Evolutionary conservation across 306 rosid genomes (phyloP).

Genomic region (Echinosophora koreensis): DNA sequence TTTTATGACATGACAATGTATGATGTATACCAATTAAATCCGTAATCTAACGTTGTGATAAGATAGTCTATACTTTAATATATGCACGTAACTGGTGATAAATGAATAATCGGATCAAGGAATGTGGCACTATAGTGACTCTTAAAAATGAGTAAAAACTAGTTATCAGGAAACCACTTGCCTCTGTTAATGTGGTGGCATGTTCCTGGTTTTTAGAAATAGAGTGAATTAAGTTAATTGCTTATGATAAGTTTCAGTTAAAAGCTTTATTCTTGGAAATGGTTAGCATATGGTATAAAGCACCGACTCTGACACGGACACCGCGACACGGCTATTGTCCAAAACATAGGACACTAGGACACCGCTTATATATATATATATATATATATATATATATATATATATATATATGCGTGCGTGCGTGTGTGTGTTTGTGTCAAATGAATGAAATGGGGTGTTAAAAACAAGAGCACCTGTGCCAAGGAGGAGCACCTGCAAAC

Average conservation of each 20-base stretch:
- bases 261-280: neutral
- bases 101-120: slow-evolving; percentile 5
- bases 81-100: neutral
- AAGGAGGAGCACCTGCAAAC: no score
- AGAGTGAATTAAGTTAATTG: neutral
- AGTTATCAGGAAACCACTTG: neutral
- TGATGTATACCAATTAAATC: no score
- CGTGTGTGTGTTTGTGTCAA: no score
- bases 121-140: neutral
- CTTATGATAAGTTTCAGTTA: neutral
- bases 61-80: neutral
- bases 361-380: no score
- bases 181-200: neutral
- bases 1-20: no score
- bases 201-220: neutral
- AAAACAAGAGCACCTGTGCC: no score
- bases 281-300: neutral
- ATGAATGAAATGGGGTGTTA: no score
- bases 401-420: no score
- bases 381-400: no score
- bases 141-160: slow-evolving; percentile 1
- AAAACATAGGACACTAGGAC: no score
- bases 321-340: no score
- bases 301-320: no score
- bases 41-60: neutral